A percentile compares a stretch with the other conserved stretches of the same genome.
Conservation (phyloP, 805 yeast genomes). For the Candida tallmaniae region DNA sequence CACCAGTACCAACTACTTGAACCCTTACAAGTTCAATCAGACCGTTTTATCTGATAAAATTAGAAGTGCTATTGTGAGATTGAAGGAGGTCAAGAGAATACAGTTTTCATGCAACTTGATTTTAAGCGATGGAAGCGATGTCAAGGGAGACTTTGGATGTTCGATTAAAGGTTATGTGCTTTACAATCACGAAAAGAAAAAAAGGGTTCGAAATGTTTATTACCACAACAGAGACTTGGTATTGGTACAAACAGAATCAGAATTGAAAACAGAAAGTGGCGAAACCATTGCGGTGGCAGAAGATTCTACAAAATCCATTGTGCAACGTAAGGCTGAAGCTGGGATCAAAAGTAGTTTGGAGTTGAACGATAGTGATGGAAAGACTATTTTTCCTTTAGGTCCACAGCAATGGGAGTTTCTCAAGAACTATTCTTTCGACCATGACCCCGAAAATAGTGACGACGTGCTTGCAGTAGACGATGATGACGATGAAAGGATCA, state of each 20-base stretch:
- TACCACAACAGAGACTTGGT: slow-evolving; percentile 48
- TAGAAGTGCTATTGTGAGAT: slow-evolving; percentile 45
- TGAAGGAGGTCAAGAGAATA: slow-evolving; percentile 59
- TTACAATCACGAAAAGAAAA: slow-evolving; percentile 49
- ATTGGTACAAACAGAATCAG: slow-evolving; percentile 47
- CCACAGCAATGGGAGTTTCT: slow-evolving; percentile 24
- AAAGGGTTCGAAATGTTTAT: slow-evolving; percentile 49
- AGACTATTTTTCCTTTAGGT: slow-evolving; percentile 19
- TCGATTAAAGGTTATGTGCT: slow-evolving; percentile 71
- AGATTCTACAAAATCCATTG: slow-evolving; percentile 25
- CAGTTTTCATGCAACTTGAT: slow-evolving; percentile 59
- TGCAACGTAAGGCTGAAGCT: slow-evolving; percentile 30
- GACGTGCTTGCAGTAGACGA: slow-evolving; percentile 12
- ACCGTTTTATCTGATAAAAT: slow-evolving; percentile 36
- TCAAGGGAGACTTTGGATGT: slow-evolving; percentile 43
- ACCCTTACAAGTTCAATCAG: slow-evolving; percentile 16
- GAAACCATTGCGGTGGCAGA: slow-evolving; percentile 38
- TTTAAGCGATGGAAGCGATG: slow-evolving; percentile 40
- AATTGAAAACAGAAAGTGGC: slow-evolving; percentile 39
- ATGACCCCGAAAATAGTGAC: slow-evolving; percentile 12
- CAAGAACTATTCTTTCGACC: slow-evolving; percentile 32
- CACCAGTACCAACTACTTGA: slow-evolving; percentile 44
- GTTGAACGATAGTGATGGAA: slow-evolving; percentile 17
- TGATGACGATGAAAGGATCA: slow-evolving; percentile 13
- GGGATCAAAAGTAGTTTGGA: slow-evolving; percentile 29